Evolutionary conservation across 2,329 filamentous ascomycete genomes (phyloP).

Genomic region (Neophaeococcomyces aloes): DNA sequence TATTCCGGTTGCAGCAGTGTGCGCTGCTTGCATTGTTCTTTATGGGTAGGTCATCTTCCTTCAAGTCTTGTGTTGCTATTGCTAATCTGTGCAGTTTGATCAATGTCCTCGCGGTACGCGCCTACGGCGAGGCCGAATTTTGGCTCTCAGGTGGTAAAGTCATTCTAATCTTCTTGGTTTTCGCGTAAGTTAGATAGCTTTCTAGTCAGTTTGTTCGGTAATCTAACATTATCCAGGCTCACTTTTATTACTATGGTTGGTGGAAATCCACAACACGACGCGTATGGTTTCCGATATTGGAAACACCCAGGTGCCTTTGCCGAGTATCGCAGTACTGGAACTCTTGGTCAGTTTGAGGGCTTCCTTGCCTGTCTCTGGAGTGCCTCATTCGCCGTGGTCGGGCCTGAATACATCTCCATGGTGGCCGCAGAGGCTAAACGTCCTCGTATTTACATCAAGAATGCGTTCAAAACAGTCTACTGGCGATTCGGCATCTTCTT

Average conservation of each 20-base stretch:
- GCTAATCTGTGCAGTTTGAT: slow-evolving; percentile 32
- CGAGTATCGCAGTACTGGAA: slow-evolving; percentile 50
- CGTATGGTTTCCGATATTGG: slow-evolving; percentile 61
- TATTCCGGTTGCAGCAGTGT: slow-evolving; percentile 29
- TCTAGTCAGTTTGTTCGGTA: slow-evolving; percentile 13
- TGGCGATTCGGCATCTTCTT: slow-evolving; percentile 65
- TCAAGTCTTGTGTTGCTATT: slow-evolving; percentile 1
- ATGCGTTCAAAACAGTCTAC: slow-evolving; percentile 56
- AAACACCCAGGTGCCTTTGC: slow-evolving; percentile 55
- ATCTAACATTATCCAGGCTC: slow-evolving; percentile 40
- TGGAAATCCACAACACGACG: slow-evolving; percentile 59
- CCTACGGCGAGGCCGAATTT: slow-evolving; percentile 59
- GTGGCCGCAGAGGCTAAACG: slow-evolving; percentile 55
- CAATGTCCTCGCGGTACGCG: slow-evolving; percentile 57
- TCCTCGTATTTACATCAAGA: slow-evolving; percentile 51
- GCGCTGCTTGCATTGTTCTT: slow-evolving; percentile 29
- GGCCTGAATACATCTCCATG: slow-evolving; percentile 51
- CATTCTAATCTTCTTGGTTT: slow-evolving; percentile 51
- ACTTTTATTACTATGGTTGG: slow-evolving; percentile 74
- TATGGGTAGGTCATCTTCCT: slow-evolving; percentile 26
- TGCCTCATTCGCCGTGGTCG: slow-evolving; percentile 53
- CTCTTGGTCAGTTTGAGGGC: slow-evolving; percentile 44
- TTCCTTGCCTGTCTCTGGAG: slow-evolving; percentile 61
- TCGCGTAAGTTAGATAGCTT: slow-evolving; percentile 38
- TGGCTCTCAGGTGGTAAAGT: slow-evolving; percentile 60